Conservation (phyloP, 345 rosid genomes). For the Populus alba region DNA sequence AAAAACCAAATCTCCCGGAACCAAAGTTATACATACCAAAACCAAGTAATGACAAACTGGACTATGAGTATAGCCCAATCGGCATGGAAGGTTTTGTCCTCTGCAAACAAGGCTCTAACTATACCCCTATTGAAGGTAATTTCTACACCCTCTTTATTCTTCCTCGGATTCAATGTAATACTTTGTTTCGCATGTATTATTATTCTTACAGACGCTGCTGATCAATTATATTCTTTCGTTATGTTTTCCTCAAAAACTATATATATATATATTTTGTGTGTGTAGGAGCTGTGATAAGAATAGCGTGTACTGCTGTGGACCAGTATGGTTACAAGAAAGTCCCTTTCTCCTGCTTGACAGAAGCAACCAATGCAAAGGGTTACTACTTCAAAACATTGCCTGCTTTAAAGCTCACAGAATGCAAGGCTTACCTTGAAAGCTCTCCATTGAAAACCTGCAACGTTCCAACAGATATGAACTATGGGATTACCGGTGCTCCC, state of each 20-base stretch:
- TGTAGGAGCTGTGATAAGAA: constrained; percentile 20
- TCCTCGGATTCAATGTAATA: not conserved
- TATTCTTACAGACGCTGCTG: too few relatives aligned
- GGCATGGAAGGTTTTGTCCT: constrained; percentile 8
- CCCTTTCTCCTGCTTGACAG: constrained; percentile 5
- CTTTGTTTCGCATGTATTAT: too few relatives aligned
- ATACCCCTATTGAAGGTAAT: constrained; percentile 13
- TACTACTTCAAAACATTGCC: constrained; percentile 16
- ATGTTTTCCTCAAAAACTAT: too few relatives aligned
- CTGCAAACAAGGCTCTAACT: constrained; percentile 9
- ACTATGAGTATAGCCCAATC: not conserved
- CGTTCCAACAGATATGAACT: not conserved
- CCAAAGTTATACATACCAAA: not conserved
- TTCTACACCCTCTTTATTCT: not conserved
- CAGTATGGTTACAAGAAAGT: constrained; percentile 8
- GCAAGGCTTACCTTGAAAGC: constrained; percentile 1
- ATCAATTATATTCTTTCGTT: too few relatives aligned
- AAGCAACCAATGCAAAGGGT: constrained; percentile 22
- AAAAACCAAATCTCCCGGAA: not conserved
- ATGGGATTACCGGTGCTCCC: constrained; percentile 1
- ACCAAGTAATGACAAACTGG: not conserved
- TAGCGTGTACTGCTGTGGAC: constrained; percentile 9
- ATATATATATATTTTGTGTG: not conserved
- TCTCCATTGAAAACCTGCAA: constrained; percentile 4
- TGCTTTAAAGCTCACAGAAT: not conserved